phyloP scores from a whole-genome alignment of 805 yeast genomes.

The Starmerella potacharoeniae region DNA sequence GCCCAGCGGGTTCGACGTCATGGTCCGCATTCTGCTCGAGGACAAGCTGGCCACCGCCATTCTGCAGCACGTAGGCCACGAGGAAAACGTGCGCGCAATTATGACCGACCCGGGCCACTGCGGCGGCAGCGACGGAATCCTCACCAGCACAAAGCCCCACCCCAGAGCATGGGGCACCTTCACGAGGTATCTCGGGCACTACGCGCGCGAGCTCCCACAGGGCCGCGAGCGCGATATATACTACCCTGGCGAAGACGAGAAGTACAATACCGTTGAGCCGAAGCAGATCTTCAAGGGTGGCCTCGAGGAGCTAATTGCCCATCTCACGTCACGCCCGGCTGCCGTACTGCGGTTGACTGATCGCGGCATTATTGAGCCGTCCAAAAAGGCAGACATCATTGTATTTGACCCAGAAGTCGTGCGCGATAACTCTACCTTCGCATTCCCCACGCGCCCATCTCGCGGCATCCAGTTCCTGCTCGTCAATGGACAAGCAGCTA shows the following conservation, averaged over 20 bases:
- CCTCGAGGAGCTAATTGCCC: conserved; percentile 12
- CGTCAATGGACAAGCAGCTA: conserved; percentile 14
- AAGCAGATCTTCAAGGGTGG: conserved; percentile 9
- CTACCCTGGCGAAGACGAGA: not conserved
- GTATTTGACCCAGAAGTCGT: conserved; percentile 12
- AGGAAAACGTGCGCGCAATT: conserved; percentile 14
- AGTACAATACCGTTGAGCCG: conserved; percentile 7
- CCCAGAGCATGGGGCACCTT: conserved; percentile 17
- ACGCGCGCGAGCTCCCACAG: conserved; percentile 12
- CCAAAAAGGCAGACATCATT: conserved; percentile 13
- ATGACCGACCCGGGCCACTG: conserved; percentile 13
- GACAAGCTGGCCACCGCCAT: conserved; percentile 13
- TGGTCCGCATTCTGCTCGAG: conserved; percentile 8
- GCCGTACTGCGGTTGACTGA: conserved; percentile 5
- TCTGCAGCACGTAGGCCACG: conserved; percentile 19
- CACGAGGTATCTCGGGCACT: conserved; percentile 17
- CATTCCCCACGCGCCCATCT: conserved; percentile 6
- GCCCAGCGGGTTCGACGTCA: conserved; percentile 9
- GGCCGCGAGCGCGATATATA: conserved; percentile 15
- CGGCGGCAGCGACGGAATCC: conserved; percentile 17
- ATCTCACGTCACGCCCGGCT: conserved; percentile 14
- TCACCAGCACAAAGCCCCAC: conserved; percentile 15
- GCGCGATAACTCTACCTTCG: conserved; percentile 13
- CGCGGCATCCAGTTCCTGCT: conserved; percentile 10
- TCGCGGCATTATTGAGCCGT: conserved; percentile 7